Base-by-base conservation (phyloP, 192 early-diverging fungal genomes). In the Globomyces pollinis-pini region DNA sequence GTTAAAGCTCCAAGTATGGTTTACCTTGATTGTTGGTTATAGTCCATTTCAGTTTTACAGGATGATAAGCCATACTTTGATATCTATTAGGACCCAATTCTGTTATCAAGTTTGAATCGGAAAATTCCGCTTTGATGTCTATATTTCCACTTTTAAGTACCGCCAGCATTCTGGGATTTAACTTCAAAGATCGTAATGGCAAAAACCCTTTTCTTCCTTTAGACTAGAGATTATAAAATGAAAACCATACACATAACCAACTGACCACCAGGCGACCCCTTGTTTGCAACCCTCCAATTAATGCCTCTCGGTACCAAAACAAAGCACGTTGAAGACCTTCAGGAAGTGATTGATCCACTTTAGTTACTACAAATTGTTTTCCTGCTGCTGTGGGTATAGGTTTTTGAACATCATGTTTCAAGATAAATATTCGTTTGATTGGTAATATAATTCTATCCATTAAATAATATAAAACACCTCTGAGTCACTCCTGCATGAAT, bases 341-440 rank as follows among this genome's bases (percentile, higher is more conserved):
- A n/a, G 64, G 34, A 2, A 80, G 60, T 1, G 69, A 34, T 41
- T 68, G 73, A 6, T 75, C 69, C 5, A 64, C 76, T 50, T 81
- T 72, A 1, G 84, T 78, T 6, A 88, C 83, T 1, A 91, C 84
- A 69, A 86, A 91, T 71, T 91, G 89, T 38, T 87, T 86, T 66
- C 85, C 85, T 8, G 74, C 65, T 16, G 87, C 75, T 15, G 78
- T 74, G n/a, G 89, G 89, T 24, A 91, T 87, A 2, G 80, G 78
- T 33, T 56, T 41, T 2, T 53, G 60, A n/a, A 77, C 57, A 28
- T 69, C 56, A 9, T 70, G 64, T 12, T 72, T 67, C 18, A 75
- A 64, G 1, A 91, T 61, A 9, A 64, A 67, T 28, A 91, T 71
- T 39, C 84, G 71, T 51, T 74, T 69, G 1, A 91, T 64, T 0